Evolutionary conservation across 306 rosid genomes (phyloP), one percentile per base, ranked within the genome.

Genomic region (Fagus crenata): DNA sequence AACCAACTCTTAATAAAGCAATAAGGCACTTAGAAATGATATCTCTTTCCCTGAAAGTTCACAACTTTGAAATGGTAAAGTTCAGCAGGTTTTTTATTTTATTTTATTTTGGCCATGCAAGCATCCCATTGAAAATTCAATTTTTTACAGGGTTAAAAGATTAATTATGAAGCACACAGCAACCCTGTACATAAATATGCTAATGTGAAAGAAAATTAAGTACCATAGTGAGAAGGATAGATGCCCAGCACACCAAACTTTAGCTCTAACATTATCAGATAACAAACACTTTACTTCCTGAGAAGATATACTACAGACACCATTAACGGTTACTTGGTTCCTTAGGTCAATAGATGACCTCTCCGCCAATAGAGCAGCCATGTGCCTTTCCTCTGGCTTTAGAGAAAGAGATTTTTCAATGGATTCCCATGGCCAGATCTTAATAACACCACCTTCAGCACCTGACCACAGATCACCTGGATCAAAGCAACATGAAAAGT

Each of bases 341-440:
- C 92, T 82, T 51, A 92, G 96, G 86, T 96, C 99, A 11, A 92
- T 28, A 84, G 75, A 82, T 1, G 98, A 92, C 86, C 99, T 89
- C 90, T 96, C 98, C 39, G 89, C 98, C 68, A 96, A 92, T 63
- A 96, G 86, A 78, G 99, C 98, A 49, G 99, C 98, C 99, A 96
- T 96, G 71, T 91, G 96, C 72, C 82, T 89, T 85, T 96, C 99
- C 87, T 88, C 98, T 0, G 99, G 87, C 73, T 95, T 91, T 3
- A 92, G 75, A 41, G 93, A 96, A 6, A 96, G 92, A 80, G 98
- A 93, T 75, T 96, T 96, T 86, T 92, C 97, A 13, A 96, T 76
- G 17, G 97, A 90, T 84, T 96, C 99, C 97, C 97, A 92, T 17
- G 96, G 99, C 98, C 99, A 96, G 71, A 92, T 84, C 88, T 87